A percentile compares a stretch with the other conserved stretches of the same genome.
These are phyloP conservation scores for Syzygium jambos DNA, from an alignment of 345 rosid genomes.

Conservation along the genomic window DNA sequence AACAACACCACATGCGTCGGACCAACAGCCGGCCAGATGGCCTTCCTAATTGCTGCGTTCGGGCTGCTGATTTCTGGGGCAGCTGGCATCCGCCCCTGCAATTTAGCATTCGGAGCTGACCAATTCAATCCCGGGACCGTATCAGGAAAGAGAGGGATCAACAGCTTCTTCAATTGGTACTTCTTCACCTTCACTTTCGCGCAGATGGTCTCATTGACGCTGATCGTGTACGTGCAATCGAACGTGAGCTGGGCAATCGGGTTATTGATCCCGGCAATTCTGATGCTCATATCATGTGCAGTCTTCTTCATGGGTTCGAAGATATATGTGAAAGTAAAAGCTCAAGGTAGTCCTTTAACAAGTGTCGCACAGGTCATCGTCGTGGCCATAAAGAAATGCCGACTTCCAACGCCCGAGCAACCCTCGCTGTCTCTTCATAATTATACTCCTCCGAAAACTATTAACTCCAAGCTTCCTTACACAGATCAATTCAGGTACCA, in stretches of 20 bases:
- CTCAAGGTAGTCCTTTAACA: slow-evolving; percentile 57
- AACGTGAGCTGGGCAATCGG: slow-evolving; percentile 22
- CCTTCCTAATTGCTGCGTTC: slow-evolving; percentile 8
- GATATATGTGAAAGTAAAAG: slow-evolving; percentile 12
- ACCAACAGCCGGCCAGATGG: slow-evolving; percentile 11
- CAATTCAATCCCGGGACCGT: slow-evolving; percentile 17
- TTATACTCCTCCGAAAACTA: slow-evolving; percentile 19
- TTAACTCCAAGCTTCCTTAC: slow-evolving; percentile 30
- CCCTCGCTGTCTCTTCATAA: slow-evolving; percentile 29
- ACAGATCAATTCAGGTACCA: slow-evolving; percentile 40
- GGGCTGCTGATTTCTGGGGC: slow-evolving; percentile 15
- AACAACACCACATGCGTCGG: slow-evolving; percentile 9
- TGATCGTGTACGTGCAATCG: slow-evolving; percentile 22
- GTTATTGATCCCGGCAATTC: slow-evolving; percentile 7
- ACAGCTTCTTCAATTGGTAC: slow-evolving; percentile 34
- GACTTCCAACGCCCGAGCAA: slow-evolving; percentile 9
- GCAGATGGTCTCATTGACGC: slow-evolving; percentile 10
- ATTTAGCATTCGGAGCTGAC: slow-evolving; percentile 20
- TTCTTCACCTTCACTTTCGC: slow-evolving; percentile 18
- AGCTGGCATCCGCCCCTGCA: slow-evolving; percentile 18
- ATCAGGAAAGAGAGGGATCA: slow-evolving; percentile 14
- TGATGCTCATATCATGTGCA: slow-evolving; percentile 14
- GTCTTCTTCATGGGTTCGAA: slow-evolving; percentile 17
- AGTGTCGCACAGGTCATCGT: slow-evolving; percentile 35
- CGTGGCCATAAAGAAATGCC: slow-evolving; percentile 23